Conservation (phyloP, 2,329 filamentous ascomycete genomes). For the Elsinoe necatrix region DNA sequence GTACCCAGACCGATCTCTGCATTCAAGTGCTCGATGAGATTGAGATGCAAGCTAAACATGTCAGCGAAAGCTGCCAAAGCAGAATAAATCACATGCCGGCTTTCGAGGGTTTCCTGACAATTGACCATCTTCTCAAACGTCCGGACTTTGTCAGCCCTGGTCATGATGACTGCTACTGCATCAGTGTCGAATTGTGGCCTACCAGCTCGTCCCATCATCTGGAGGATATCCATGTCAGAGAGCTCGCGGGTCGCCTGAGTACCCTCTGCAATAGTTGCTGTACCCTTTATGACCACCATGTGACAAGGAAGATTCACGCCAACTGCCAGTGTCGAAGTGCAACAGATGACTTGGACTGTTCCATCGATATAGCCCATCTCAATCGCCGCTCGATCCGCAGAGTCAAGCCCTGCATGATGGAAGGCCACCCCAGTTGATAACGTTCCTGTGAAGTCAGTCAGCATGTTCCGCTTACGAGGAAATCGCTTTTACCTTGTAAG, state of each 20-base stretch:
- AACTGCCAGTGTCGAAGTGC: constrained; percentile 75
- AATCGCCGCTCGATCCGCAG: constrained; percentile 54
- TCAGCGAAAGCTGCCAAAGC: not conserved
- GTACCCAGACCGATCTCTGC: constrained; percentile 73
- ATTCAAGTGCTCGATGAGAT: constrained; percentile 75
- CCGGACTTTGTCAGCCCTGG: constrained; percentile 52
- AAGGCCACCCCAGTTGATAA: constrained; percentile 60
- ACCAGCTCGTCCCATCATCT: constrained; percentile 80
- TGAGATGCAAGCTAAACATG: constrained; percentile 55
- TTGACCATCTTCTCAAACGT: constrained; percentile 67
- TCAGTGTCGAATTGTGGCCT: constrained; percentile 73
- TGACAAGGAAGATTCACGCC: constrained; percentile 79
- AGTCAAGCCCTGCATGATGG: constrained; percentile 69
- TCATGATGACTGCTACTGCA: constrained; percentile 73
- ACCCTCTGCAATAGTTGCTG: constrained; percentile 50
- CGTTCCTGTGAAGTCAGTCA: constrained; percentile 30
- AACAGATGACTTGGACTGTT: constrained; percentile 73
- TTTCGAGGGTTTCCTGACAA: constrained; percentile 66
- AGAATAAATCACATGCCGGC: constrained; percentile 38
- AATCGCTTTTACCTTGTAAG: constrained; percentile 44
- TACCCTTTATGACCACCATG: constrained; percentile 75
- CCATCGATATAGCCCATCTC: constrained; percentile 62
- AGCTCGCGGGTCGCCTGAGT: constrained; percentile 50
- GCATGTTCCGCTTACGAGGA: constrained; percentile 17
- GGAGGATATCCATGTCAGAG: constrained; percentile 76